A percentile compares a stretch with the other conserved stretches of the same genome.
Conservation (phyloP, 495 filamentous ascomycete genomes). For the Aspergillus diversus region DNA sequence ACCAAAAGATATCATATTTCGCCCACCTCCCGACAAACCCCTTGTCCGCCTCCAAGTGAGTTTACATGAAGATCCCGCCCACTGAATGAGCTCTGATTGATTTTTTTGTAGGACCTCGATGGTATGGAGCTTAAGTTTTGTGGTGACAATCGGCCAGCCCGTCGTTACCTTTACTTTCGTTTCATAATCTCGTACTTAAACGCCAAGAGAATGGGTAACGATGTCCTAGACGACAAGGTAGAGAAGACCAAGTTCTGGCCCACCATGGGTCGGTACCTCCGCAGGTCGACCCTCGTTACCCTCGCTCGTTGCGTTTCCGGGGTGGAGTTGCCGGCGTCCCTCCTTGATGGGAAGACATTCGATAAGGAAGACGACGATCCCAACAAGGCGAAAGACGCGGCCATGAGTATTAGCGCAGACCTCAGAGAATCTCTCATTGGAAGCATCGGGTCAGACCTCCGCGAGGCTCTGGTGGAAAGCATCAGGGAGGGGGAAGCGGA, state of each 20-base stretch:
- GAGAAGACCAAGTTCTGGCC: not conserved
- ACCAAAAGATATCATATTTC: no score
- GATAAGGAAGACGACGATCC: not conserved
- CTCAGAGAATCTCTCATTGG: not conserved
- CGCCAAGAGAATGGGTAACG: no score
- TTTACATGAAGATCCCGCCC: no score
- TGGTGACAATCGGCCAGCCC: not conserved
- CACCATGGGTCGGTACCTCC: not conserved
- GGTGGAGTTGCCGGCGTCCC: not conserved
- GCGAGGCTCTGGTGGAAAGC: no score
- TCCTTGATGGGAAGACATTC: slow-evolving; percentile 5
- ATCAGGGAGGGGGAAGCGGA: no score
- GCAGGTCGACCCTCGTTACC: not conserved
- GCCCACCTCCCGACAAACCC: no score
- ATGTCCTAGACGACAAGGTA: no score
- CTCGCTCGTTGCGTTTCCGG: slow-evolving; percentile 3
- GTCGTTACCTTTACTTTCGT: not conserved
- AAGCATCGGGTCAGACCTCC: no score
- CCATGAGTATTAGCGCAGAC: not conserved
- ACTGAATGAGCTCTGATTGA: not conserved
- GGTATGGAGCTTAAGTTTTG: not conserved
- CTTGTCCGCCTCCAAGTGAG: no score
- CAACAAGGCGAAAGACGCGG: not conserved
- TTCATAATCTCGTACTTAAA: not conserved
- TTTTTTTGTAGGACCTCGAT: slow-evolving; percentile 1